phyloP scores from a whole-genome alignment of 148 eudicot species.

The Amaranthus palmeri region DNA sequence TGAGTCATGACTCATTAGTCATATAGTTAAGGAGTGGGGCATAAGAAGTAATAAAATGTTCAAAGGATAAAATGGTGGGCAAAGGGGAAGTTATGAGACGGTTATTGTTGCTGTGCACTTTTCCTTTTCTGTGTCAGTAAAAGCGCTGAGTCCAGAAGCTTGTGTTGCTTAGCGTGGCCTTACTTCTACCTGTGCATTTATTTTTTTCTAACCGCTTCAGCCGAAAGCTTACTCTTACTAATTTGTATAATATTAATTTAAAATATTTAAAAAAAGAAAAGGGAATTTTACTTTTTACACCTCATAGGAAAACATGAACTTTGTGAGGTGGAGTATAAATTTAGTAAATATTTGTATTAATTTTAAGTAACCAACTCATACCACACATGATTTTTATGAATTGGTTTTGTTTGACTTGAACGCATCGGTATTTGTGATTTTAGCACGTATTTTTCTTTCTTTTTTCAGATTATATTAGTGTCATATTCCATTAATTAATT shows the following conservation, averaged over 20 bases:
- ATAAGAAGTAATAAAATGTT: not conserved
- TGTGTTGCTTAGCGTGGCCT: slow-evolving; percentile 16
- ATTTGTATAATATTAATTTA: not conserved
- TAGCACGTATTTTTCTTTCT: not conserved
- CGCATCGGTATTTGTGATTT: not conserved
- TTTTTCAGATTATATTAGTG: not conserved
- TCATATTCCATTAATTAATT: not conserved
- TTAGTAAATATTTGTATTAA: not conserved
- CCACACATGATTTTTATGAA: slow-evolving; percentile 10
- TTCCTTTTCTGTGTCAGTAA: slow-evolving; percentile 15
- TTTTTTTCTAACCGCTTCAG: slow-evolving; percentile 12
- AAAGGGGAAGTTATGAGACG: slow-evolving; percentile 22
- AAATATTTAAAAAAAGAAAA: not conserved
- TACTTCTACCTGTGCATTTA: slow-evolving; percentile 2
- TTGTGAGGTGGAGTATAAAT: not conserved
- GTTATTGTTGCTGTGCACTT: slow-evolving; percentile 20
- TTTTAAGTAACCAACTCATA: not conserved
- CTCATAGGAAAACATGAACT: not conserved
- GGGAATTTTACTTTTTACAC: not conserved
- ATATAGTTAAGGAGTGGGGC: not conserved
- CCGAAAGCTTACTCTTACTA: not conserved
- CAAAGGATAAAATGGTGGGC: slow-evolving; percentile 8
- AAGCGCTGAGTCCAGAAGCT: not conserved
- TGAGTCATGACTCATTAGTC: not conserved
- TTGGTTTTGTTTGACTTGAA: not conserved